Percentiles rank a stretch among this genome's conserved stretches.
Conservation (phyloP, 306 rosid genomes). For the Abrus pulchellus region DNA sequence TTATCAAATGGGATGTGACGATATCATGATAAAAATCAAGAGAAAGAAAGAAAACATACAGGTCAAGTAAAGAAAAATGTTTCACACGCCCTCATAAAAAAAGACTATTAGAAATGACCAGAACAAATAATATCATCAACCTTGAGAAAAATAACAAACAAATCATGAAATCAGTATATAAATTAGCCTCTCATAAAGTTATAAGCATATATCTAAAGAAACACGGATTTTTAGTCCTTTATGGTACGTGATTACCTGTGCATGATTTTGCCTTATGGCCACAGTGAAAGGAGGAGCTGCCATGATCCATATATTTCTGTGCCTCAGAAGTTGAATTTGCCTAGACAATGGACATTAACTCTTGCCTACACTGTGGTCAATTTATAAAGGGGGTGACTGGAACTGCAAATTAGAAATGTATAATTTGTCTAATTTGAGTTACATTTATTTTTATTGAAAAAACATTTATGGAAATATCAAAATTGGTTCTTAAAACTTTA, state of each 20-base stretch:
- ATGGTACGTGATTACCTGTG: not conserved
- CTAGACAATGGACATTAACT: not conserved
- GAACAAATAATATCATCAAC: not conserved
- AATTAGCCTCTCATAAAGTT: not conserved
- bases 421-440: not conserved
- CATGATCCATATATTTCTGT: not conserved
- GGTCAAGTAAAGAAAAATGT: too few species aligned
- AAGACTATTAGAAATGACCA: not conserved
- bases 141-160: not conserved
- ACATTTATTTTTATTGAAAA: not conserved
- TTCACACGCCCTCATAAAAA: not conserved
- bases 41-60: too few species aligned
- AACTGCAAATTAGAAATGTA: not conserved
- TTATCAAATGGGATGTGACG: not conserved
- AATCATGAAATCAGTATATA: not conserved
- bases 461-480: not conserved
- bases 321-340: not conserved
- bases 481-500: not conserved
- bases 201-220: not conserved
- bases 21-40: too few species aligned
- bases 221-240: not conserved
- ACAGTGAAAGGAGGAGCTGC: not conserved
- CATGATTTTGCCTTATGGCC: not conserved
- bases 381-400: slow-evolving; percentile 15
- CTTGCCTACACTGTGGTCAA: not conserved